Evolutionary conservation across 2,329 filamentous ascomycete species (phyloP), one percentile per base, ranked within the genome.

Genomic region (Fusarium anthophilum): DNA sequence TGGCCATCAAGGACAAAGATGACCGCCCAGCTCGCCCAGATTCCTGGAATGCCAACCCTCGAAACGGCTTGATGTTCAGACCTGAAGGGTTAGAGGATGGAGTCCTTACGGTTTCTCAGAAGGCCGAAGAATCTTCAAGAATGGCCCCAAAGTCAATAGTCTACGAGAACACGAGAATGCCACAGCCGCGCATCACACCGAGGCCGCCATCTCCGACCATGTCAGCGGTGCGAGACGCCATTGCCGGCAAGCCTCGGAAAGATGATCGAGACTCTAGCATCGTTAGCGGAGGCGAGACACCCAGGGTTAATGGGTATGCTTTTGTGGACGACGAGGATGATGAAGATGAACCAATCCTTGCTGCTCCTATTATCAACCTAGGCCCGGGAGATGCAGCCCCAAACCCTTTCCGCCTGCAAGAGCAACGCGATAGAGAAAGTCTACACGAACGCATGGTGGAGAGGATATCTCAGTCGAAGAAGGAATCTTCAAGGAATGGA

Each of bases 381-480:
- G 88, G 90, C 3, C 84, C 88, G 15, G 87, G 88, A 20, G 87
- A 91, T 77, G 82, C 88, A n/a, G 89, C 89, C 1, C 96, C 89
- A 2, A 97, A 93, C 73, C 95, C 94, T 0, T 98, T 98, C 82
- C 91, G 90, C 66, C 89, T 98, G 53, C 88, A 91, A 72, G 91
- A 94, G 62, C 91, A 92, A 60, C 91, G 93, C 60, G 90, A 89
- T 71, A 87, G 96, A 43, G 96, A 98, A 83, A 91, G 90, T 41
- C 84, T 98, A 35, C 95, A 97, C 81, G 91, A 96, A 78, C 90
- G 91, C 41, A 94, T 98, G 88, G 95, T 98, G 6, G 95, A 98
- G 70, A 90, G 90, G 58, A 93, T 94, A 28, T 90, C 93, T 18
- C 90, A 91, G 77, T 92, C 88, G 6, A 95, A 95, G 80, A 89